A percentile compares a stretch with the other conserved stretches of the same genome.
These are phyloP conservation scores for Neonothopanus nambi DNA, from an alignment of 1,284 basidiomycete species.

Conservation along the genomic window DNA sequence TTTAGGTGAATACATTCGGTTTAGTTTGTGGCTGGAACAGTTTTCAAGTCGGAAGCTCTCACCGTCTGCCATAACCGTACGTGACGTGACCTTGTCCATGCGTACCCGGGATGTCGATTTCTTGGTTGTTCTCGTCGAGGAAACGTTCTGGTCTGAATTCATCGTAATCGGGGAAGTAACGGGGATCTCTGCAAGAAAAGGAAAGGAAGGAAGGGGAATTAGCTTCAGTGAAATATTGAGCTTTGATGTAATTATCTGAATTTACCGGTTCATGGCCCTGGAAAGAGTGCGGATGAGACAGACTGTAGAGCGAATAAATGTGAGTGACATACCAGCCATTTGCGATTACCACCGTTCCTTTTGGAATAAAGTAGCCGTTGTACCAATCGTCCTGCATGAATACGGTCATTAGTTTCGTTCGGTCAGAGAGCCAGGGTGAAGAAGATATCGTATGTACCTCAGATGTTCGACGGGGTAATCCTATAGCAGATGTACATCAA, in stretches of 20 bases:
- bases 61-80: neutral
- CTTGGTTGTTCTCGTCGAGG: neutral
- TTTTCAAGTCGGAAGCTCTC: neutral
- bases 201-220: no score
- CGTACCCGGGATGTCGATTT: neutral
- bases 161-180: neutral
- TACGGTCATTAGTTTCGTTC: neutral
- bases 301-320: neutral
- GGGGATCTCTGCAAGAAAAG: neutral
- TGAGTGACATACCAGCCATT: slow-evolving; percentile 11
- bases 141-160: neutral
- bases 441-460: neutral
- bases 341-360: neutral
- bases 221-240: no score
- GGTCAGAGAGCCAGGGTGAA: neutral
- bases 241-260: neutral
- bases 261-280: neutral
- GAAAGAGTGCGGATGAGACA: neutral
- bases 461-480: no score
- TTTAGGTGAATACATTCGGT: no score
- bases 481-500: no score
- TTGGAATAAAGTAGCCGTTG: neutral
- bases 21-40: neutral
- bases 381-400: neutral
- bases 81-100: neutral